These are phyloP conservation scores for Moesziomyces sp. DNA, from an alignment of 1,284 basidiomycete genomes.

Conservation along the genomic window DNA sequence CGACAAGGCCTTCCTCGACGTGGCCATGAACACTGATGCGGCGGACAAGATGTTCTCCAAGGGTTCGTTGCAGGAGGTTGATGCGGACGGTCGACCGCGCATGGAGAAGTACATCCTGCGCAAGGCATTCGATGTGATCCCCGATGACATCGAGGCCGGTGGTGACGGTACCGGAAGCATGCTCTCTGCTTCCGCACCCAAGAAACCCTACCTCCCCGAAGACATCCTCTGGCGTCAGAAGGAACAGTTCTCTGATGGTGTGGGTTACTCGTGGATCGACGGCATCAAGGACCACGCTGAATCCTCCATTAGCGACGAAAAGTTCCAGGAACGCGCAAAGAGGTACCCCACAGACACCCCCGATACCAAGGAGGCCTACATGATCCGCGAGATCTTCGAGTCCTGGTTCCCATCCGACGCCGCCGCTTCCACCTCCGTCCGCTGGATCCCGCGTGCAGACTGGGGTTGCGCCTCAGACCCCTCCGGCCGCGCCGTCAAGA, in stretches of 20 bases:
- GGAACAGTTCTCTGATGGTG: conserved; percentile 99
- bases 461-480: conserved; percentile 97
- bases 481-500: conserved; percentile 91
- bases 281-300: conserved; percentile 94
- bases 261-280: conserved; percentile 99
- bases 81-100: conserved; percentile 70
- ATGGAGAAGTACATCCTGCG: conserved; percentile 85
- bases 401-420: conserved; percentile 78
- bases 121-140: conserved; percentile 89
- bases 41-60: conserved; percentile 91
- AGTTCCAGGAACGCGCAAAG: conserved; percentile 78
- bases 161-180: conserved; percentile 32
- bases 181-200: conserved; percentile 10
- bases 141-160: conserved; percentile 78
- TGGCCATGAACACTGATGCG: conserved; percentile 89
- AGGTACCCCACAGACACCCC: conserved; percentile 86
- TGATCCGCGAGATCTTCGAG: conserved; percentile 93
- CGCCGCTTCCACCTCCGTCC: conserved; percentile 89
- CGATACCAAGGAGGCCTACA: conserved; percentile 97
- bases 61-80: conserved; percentile 78
- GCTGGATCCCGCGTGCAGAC: conserved; percentile 75
- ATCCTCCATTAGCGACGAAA: conserved; percentile 80
- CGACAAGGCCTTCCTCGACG: conserved; percentile 94
- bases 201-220: conserved; percentile 83
- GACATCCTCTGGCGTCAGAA: conserved; percentile 99